A percentile compares a stretch with the other conserved stretches of the same genome.
These are phyloP conservation scores for Monosporascus sp. DNA, from an alignment of 2,329 filamentous ascomycete species.

Conservation along the genomic window DNA sequence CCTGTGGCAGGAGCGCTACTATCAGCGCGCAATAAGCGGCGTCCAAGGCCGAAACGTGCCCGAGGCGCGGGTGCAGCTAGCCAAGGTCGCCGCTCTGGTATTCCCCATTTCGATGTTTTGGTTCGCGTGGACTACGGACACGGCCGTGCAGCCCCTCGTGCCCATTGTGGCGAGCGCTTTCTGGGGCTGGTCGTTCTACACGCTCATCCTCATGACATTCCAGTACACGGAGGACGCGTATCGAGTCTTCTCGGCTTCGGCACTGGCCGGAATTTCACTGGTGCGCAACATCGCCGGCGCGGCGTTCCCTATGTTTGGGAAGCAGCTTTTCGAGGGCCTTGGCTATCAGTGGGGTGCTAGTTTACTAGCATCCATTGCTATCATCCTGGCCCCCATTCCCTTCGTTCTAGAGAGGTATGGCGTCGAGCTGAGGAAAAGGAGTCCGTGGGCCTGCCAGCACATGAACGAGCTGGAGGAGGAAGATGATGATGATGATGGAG, in stretches of 20 bases:
- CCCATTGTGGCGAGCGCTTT: constrained; percentile 43
- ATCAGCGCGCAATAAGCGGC: constrained; percentile 26
- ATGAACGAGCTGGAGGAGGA: constrained; percentile 8
- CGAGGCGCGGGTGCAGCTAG: constrained; percentile 35
- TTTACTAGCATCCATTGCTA: constrained; percentile 27
- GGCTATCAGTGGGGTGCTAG: constrained; percentile 32
- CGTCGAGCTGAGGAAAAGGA: constrained; percentile 16
- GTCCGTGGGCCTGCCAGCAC: constrained; percentile 21
- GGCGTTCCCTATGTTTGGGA: constrained; percentile 32
- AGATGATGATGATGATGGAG: not conserved
- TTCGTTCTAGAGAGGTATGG: constrained; percentile 22
- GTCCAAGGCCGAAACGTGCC: constrained; percentile 29
- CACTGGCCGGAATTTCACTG: constrained; percentile 34
- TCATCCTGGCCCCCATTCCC: constrained; percentile 28
- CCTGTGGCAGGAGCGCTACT: constrained; percentile 37
- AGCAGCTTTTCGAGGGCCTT: constrained; percentile 26
- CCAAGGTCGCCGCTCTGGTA: constrained; percentile 32
- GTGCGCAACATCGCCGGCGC: constrained; percentile 33
- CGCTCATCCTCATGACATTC: constrained; percentile 43
- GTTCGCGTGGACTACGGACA: constrained; percentile 29
- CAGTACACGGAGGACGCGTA: constrained; percentile 44
- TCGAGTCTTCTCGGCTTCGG: constrained; percentile 31
- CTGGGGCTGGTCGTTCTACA: constrained; percentile 46
- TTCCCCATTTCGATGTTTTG: constrained; percentile 28
- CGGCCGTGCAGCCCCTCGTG: constrained; percentile 33